A percentile compares a stretch with the other conserved stretches of the same genome.
phyloP scores from a whole-genome alignment of 2,329 filamentous ascomycete genomes.

The Corniculantispora saksenae region DNA sequence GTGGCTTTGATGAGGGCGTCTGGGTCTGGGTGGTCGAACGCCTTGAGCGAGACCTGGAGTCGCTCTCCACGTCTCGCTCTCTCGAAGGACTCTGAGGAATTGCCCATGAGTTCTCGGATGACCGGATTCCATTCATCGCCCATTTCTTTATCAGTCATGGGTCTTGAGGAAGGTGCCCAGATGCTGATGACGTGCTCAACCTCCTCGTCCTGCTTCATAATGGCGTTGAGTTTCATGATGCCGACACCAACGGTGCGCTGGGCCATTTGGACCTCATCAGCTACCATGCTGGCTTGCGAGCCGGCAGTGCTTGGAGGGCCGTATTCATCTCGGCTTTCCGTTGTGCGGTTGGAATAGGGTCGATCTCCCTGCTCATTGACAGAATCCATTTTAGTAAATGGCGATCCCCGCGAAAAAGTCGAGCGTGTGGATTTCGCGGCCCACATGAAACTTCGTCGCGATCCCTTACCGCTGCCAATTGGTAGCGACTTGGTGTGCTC shows the following conservation, averaged over 20 bases:
- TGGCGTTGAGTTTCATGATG: conserved; percentile 70
- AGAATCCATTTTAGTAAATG: conserved; percentile 53
- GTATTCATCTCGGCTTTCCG: conserved; percentile 42
- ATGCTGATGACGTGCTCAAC: conserved; percentile 75
- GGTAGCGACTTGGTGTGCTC: conserved; percentile 51
- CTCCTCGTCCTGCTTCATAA: conserved; percentile 72
- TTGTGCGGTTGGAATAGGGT: conserved; percentile 34
- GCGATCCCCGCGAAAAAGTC: conserved; percentile 54
- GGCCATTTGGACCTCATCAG: conserved; percentile 31
- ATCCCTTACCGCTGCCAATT: conserved; percentile 52
- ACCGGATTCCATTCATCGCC: conserved; percentile 72
- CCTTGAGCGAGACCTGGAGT: conserved; percentile 75
- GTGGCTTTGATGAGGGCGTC: conserved; percentile 81
- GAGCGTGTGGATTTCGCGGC: conserved; percentile 58
- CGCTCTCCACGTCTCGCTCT: conserved; percentile 73
- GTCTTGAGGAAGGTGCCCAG: conserved; percentile 66
- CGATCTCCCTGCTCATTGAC: conserved; percentile 53
- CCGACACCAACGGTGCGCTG: conserved; percentile 73
- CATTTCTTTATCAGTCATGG: conserved; percentile 54
- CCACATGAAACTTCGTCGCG: conserved; percentile 70
- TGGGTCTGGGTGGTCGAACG: conserved; percentile 76
- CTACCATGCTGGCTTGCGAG: conserved; percentile 40
- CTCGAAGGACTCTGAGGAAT: conserved; percentile 71
- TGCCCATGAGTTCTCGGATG: conserved; percentile 72
- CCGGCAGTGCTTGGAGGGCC: conserved; percentile 57